A percentile compares a stretch with the other conserved stretches of the same genome.
Conservation (phyloP, 345 rosid genomes). For the Eucalyptus tenuipes region DNA sequence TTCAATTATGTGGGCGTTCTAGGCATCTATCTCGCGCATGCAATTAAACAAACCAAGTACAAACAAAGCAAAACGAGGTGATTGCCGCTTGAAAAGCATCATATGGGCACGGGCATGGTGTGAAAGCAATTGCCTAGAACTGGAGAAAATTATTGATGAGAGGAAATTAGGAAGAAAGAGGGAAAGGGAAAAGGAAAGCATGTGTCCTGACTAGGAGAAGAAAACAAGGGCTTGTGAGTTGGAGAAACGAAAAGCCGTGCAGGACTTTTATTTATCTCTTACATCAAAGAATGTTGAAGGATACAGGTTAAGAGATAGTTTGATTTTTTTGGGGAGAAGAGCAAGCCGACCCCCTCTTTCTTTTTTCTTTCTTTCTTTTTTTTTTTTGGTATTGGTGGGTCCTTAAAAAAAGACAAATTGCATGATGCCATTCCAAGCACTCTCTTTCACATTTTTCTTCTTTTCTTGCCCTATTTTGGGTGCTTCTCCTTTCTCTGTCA, state of each 20-base stretch:
- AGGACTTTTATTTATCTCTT: not conserved
- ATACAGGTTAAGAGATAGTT: not conserved
- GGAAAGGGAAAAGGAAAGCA: not conserved
- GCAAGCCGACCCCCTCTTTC: not conserved
- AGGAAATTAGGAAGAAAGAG: not conserved
- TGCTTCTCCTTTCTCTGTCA: not conserved
- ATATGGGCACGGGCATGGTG: not conserved
- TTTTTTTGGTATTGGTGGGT: not conserved
- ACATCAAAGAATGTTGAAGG: not conserved
- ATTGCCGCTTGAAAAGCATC: not conserved
- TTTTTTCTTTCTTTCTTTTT: not conserved
- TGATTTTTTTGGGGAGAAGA: not conserved
- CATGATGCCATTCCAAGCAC: constrained; percentile 23
- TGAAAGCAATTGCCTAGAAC: not conserved
- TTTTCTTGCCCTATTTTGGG: not conserved
- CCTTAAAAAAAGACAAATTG: constrained; percentile 1
- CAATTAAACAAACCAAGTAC: not conserved
- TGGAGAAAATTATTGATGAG: not conserved
- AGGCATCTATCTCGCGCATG: not conserved
- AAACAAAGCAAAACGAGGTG: not conserved
- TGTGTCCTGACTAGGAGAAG: not conserved
- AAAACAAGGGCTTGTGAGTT: not conserved
- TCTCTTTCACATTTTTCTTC: constrained; percentile 12
- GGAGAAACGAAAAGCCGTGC: not conserved
- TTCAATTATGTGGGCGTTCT: not conserved